Evolutionary conservation across 805 yeast species (phyloP).

Genomic region (Starmerella powellii): DNA sequence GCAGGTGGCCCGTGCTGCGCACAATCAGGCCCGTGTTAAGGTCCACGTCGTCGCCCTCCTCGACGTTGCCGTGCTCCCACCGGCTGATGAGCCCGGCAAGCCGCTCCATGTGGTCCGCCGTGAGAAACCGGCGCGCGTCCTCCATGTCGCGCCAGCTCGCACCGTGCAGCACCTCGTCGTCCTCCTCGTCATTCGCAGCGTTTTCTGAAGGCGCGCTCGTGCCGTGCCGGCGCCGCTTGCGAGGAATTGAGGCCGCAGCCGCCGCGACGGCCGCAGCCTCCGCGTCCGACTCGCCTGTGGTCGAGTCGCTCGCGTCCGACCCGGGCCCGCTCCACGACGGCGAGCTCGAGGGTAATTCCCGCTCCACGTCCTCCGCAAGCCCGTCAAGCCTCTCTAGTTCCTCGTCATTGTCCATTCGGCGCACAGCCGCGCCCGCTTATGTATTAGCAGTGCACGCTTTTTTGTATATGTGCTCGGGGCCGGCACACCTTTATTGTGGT

Average conservation of each 20-base stretch:
- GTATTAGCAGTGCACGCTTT: too few species aligned
- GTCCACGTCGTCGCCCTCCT: slow-evolving; percentile 21
- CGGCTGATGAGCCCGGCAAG: slow-evolving; percentile 8
- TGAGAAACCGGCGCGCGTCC: slow-evolving; percentile 12
- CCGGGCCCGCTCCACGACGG: background rate
- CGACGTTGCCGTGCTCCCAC: slow-evolving; percentile 9
- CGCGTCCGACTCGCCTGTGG: background rate
- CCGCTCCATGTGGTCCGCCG: slow-evolving; percentile 11
- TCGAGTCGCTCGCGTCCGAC: background rate
- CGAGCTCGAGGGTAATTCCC: background rate
- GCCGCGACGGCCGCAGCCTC: background rate
- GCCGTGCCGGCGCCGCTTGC: slow-evolving; percentile 1
- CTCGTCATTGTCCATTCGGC: background rate
- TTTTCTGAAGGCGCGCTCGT: too few species aligned
- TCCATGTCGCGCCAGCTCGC: slow-evolving; percentile 17
- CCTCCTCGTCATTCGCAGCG: slow-evolving; percentile 10
- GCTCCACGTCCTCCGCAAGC: background rate
- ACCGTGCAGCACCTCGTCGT: slow-evolving; percentile 1
- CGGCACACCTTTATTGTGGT: too few species aligned
- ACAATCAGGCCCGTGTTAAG: slow-evolving; percentile 17
- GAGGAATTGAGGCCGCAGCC: background rate
- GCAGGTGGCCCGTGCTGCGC: slow-evolving; percentile 16
- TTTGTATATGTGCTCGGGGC: too few species aligned
- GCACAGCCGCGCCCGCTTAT: background rate
- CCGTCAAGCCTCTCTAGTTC: background rate